phyloP scores from a whole-genome alignment of 371 early-diverging fungal genomes.

The Mortierella polycephala region DNA sequence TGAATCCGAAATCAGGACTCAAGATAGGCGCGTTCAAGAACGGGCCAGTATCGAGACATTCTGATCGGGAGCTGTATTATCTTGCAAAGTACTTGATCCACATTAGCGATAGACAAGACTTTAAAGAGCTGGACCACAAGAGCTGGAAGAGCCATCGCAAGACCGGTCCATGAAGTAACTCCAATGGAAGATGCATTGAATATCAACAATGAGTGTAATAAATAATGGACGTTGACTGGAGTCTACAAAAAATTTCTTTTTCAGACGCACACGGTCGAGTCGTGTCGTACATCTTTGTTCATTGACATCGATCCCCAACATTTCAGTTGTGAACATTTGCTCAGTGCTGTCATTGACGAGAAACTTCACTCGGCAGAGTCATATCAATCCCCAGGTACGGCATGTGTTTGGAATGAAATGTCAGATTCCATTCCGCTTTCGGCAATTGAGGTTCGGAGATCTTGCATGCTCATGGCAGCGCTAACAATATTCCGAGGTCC shows the following conservation, averaged over 20 bases:
- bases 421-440: neutral
- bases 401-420: neutral
- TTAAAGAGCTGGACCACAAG: slow-evolving; percentile 64
- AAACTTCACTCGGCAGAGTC: neutral
- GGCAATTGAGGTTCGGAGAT: no score
- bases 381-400: neutral
- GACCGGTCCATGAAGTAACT: neutral
- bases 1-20: slow-evolving; percentile 64
- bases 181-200: no score
- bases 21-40: slow-evolving; percentile 69
- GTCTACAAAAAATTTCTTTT: no score
- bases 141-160: slow-evolving; percentile 49
- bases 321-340: neutral
- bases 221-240: neutral
- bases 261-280: no score
- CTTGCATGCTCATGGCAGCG: no score
- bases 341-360: neutral
- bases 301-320: no score
- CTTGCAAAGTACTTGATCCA: slow-evolving; percentile 62
- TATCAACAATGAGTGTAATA: no score
- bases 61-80: slow-evolving; percentile 63
- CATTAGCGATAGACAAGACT: slow-evolving; percentile 56
- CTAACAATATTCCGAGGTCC: no score
- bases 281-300: neutral
- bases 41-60: slow-evolving; percentile 52